Base-by-base conservation (phyloP, 805 yeast species). In the Clavispora fructus region DNA sequence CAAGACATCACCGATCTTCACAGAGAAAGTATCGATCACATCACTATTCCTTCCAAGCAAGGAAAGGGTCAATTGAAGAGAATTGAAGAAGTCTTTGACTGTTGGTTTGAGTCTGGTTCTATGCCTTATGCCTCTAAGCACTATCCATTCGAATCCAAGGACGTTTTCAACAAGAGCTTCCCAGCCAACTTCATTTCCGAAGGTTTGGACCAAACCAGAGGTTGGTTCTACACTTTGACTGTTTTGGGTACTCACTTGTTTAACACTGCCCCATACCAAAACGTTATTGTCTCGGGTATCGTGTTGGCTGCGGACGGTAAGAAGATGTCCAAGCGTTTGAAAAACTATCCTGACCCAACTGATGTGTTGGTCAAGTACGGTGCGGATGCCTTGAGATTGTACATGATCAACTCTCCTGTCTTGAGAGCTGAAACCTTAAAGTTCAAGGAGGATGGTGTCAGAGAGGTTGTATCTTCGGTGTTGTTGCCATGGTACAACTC, bases 51-150 rank as follows among this genome's bases (percentile, higher is more conserved):
- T 47, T 91, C 98, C 6, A 77, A 82, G 61, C 67, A 78, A 63
- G 98, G 98, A 58, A 90, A 90, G 65, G 97, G 97, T 56, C 73
- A 63, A 19, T 79, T 94, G 69, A 85, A 72, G 65, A 86, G 99
- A 77, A 79, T 94, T 50, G 98, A 92, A 65, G 98, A 94, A 71
- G 99, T 94, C 40, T 94, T 94, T 64, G 99, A 94, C 74, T 94
- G 99, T 76, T 94, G 99, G 99, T 94, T 94, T 63, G 99, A 94
- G 75, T 89, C 97, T 16, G 99, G 99, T 56, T 85, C 97, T 43
- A 94, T 94, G 99, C 99, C 99, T 52, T 94, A 85, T 59, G 98
- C 97, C 45, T 86, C 96, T 35, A 84, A 86, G 65, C 99, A 94
- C 68, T 94, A 91, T 65, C 99, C 99, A 55, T 94, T 94, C 66